phyloP scores from a whole-genome alignment of 352 stramenopile genomes.

The Albugo candida region DNA sequence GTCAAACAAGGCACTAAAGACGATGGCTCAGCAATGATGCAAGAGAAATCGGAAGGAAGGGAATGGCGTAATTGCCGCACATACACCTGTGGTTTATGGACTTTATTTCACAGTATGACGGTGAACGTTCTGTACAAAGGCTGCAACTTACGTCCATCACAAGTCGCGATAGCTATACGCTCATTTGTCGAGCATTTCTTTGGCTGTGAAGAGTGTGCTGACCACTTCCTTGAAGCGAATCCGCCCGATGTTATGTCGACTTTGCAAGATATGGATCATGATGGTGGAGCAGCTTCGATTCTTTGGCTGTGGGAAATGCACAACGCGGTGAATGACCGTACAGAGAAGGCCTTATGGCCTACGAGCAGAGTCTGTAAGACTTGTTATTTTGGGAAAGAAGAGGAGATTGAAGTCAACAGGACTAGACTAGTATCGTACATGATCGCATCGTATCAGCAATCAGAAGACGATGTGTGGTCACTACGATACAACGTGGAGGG shows the following conservation, averaged over 20 bases:
- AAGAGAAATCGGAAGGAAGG: background rate
- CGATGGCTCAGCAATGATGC: too few species aligned
- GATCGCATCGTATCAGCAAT: too few species aligned
- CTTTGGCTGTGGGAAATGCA: constrained; percentile 75
- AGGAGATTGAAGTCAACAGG: constrained; percentile 4
- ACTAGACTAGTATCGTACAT: too few species aligned
- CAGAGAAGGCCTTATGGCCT: constrained; percentile 51
- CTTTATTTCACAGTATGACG: constrained; percentile 60
- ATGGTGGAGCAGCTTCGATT: constrained; percentile 20
- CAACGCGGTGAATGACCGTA: constrained; percentile 61
- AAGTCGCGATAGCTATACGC: constrained; percentile 35
- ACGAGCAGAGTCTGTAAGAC: constrained; percentile 23
- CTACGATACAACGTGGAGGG: too few species aligned
- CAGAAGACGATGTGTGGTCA: too few species aligned
- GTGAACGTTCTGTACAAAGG: constrained; percentile 16
- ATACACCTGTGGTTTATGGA: constrained; percentile 70
- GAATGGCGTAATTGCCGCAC: constrained; percentile 36
- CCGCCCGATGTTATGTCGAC: constrained; percentile 27
- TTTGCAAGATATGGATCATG: constrained; percentile 16
- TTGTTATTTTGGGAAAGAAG: constrained; percentile 35
- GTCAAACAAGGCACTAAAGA: too few species aligned
- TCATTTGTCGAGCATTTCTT: constrained; percentile 69
- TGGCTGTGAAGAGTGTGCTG: constrained; percentile 49
- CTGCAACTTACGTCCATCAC: constrained; percentile 27
- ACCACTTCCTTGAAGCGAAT: constrained; percentile 56